phyloP scores from a whole-genome alignment of 306 rosid species.

The Myrica gale region DNA sequence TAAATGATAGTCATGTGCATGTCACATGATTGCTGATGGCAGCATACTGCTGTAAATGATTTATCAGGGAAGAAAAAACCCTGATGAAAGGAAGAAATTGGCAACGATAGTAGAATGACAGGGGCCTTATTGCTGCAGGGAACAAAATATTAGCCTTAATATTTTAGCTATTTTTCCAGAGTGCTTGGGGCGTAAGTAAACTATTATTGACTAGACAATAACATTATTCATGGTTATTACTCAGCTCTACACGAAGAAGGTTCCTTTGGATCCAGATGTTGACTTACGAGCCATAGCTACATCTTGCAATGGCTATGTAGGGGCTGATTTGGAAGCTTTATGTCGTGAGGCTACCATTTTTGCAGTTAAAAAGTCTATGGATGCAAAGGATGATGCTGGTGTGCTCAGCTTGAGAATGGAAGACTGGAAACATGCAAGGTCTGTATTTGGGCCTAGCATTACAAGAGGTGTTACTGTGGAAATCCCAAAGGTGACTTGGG shows the following conservation, averaged over 20 bases:
- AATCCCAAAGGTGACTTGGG: constrained; percentile 90
- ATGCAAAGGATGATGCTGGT: constrained; percentile 41
- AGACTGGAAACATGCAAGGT: constrained; percentile 78
- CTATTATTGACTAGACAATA: constrained; percentile 4
- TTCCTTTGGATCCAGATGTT: constrained; percentile 51
- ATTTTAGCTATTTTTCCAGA: constrained; percentile 2
- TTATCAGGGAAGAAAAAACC: too few species aligned
- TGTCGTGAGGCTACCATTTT: constrained; percentile 68
- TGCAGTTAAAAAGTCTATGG: constrained; percentile 52
- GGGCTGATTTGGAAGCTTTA: constrained; percentile 89
- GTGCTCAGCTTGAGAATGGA: constrained; percentile 46
- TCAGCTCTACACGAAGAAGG: constrained; percentile 81
- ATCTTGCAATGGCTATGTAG: constrained; percentile 89
- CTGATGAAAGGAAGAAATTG: background rate
- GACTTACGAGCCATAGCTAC: constrained; percentile 69
- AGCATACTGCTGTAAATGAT: background rate
- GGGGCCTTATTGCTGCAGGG: background rate
- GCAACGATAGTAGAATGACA: background rate
- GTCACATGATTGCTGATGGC: too few species aligned
- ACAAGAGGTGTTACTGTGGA: constrained; percentile 87
- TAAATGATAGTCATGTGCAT: too few species aligned
- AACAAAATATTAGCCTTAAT: background rate
- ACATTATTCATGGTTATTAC: constrained; percentile 17
- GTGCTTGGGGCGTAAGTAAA: constrained; percentile 21
- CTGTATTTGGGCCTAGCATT: constrained; percentile 76